Evolutionary conservation across 2,329 filamentous ascomycete species (phyloP), one percentile per base, ranked within the genome.

Genomic region (Neofusicoccum umdonicola): DNA sequence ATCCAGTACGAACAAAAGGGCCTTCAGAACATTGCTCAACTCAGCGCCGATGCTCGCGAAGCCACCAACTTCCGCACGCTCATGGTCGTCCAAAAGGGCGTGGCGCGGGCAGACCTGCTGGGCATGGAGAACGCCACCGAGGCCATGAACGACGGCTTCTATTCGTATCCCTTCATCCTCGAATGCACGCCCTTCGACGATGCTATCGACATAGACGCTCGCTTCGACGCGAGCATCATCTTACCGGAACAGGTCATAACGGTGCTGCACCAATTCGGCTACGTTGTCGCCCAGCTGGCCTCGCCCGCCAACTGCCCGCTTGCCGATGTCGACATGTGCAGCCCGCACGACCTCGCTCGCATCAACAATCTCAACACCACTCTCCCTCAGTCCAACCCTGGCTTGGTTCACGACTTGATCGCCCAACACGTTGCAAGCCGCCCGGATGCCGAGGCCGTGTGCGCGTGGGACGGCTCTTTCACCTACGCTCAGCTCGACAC

Each of bases 1-100:
- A 34, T 41, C 3, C 47, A 69, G 8, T 69, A 69, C 60, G 66
- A 73, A 63, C 73, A 76, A 22, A 66, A 69, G 45, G 73, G 73
- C 15, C 66, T 72, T 65, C 73, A 74, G 60, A 68, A 71, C 37
- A 74, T 75, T 27, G 65, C 69, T 8, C 69, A 68, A 48, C 65
- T 71, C 11, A 85, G 82, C 69, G 75, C 78, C 1, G 83, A 85
- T 65, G 80, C 82, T 4, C 76, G 81, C 5, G 77, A 83, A 64
- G 83, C 84, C 0, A 85, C 83, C 67, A 82, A 85, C 67, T 75
- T 85, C 44, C 78, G 79, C 1, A 84, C 81, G 0, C 81, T 82
- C 34, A 19, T 83, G n/a, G 50, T 54, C 34, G 27, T 54, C 34
- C 50, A 77, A 76, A 19, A 54, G 11, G 50, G 34, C 35, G 35